phyloP scores from a whole-genome alignment of 2,329 filamentous ascomycete species.

The Lasiodiplodia sp. region DNA sequence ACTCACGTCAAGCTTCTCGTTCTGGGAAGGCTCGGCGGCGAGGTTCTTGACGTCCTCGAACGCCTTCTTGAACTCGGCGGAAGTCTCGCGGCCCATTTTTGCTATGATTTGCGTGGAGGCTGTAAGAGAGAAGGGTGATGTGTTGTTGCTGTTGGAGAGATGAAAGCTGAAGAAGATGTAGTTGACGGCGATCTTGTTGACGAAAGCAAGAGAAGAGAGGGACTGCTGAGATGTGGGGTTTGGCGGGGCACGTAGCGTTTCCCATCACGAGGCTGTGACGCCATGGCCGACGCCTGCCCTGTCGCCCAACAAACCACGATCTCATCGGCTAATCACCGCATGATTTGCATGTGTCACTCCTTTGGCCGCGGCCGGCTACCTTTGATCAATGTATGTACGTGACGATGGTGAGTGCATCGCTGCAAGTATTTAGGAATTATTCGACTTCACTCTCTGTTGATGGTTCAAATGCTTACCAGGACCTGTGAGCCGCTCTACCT shows the following conservation, averaged over 20 bases:
- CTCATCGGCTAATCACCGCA: constrained; percentile 17
- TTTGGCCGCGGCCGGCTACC: neutral
- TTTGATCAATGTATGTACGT: no score
- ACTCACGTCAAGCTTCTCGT: constrained; percentile 59
- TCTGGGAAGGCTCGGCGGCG: constrained; percentile 41
- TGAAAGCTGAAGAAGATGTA: neutral
- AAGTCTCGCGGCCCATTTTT: constrained; percentile 28
- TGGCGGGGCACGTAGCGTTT: constrained; percentile 15
- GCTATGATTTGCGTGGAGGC: neutral
- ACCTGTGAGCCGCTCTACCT: neutral
- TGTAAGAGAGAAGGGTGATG: neutral
- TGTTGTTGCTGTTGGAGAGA: neutral
- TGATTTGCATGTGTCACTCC: constrained; percentile 17
- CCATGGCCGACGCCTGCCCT: constrained; percentile 15
- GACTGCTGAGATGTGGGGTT: constrained; percentile 18
- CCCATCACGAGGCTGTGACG: constrained; percentile 26
- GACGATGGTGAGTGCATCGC: no score
- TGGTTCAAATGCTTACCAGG: neutral
- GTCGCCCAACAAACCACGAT: constrained; percentile 18
- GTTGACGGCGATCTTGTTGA: neutral
- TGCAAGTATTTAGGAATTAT: no score
- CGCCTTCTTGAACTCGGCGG: constrained; percentile 41
- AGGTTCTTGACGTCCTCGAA: constrained; percentile 43
- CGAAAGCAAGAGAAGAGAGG: neutral
- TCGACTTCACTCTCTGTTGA: neutral